These are phyloP conservation scores for Styphnolobium japonicum DNA, from an alignment of 306 rosid species.

Conservation along the genomic window DNA sequence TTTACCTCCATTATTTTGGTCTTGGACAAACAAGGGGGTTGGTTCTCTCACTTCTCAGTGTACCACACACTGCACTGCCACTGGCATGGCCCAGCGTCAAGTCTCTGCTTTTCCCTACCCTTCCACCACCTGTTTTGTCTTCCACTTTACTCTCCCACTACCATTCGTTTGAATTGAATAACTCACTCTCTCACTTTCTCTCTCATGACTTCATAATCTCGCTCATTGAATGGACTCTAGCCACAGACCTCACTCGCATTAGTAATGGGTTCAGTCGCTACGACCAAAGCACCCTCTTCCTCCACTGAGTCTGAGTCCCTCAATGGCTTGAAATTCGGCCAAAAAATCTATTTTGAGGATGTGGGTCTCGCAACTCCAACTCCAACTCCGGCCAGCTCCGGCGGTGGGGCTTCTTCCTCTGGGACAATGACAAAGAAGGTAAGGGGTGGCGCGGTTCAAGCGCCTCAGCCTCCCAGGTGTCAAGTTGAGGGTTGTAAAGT, in stretches of 20 bases:
- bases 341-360: conserved; percentile 77
- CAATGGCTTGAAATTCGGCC: conserved; percentile 75
- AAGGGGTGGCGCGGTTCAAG: conserved; percentile 36
- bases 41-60: neutral
- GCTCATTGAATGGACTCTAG: conserved; percentile 40
- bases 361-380: conserved; percentile 40
- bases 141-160: conserved; percentile 19
- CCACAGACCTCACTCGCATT: neutral
- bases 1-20: conserved; percentile 22
- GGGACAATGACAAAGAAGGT: conserved; percentile 53
- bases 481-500: conserved; percentile 86
- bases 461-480: conserved; percentile 74
- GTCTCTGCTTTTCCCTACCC: conserved; percentile 49
- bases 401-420: conserved; percentile 38
- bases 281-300: conserved; percentile 48
- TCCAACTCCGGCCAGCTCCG: conserved; percentile 30
- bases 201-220: too few relatives aligned
- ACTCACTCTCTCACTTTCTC: neutral
- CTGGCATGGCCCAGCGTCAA: conserved; percentile 77
- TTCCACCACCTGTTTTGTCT: conserved; percentile 10
- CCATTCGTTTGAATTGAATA: neutral
- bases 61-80: conserved; percentile 25
- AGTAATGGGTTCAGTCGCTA: conserved; percentile 55
- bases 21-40: conserved; percentile 5
- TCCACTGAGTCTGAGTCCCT: conserved; percentile 55